Percentiles rank a stretch among this genome's conserved stretches.
phyloP scores from a whole-genome alignment of 345 rosid genomes.

The Melaleuca alternifolia region DNA sequence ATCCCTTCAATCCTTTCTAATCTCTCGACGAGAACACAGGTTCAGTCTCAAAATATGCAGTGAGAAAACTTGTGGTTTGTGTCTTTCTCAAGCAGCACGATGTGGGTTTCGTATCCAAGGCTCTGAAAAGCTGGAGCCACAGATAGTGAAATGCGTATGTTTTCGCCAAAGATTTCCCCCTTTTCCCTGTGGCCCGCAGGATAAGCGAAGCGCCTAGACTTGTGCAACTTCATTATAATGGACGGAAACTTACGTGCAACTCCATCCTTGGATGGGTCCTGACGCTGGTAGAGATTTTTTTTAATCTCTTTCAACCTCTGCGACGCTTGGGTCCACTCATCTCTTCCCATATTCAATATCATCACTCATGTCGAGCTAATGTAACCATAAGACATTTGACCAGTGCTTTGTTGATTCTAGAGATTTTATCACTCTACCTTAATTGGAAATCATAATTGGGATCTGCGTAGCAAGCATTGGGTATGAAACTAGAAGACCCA shows the following conservation, averaged over 20 bases:
- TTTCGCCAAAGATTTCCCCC: neutral
- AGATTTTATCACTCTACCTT: neutral
- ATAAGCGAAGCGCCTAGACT: constrained; percentile 30
- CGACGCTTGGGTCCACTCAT: constrained; percentile 71
- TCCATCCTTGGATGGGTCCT: constrained; percentile 43
- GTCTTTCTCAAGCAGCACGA: neutral
- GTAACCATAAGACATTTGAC: neutral
- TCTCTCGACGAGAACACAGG: neutral
- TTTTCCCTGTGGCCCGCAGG: neutral
- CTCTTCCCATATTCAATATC: constrained; percentile 63
- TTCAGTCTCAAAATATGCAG: neutral
- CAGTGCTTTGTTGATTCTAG: neutral
- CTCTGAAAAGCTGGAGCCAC: neutral
- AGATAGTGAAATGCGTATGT: fast-evolving
- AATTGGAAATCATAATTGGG: neutral
- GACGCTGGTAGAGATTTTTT: constrained; percentile 31
- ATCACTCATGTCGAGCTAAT: constrained; percentile 41
- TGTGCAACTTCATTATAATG: constrained; percentile 73
- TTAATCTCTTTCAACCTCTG: constrained; percentile 43
- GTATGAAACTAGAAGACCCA: neutral
- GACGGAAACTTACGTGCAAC: constrained; percentile 61
- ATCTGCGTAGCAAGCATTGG: neutral
- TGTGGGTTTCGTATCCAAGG: neutral
- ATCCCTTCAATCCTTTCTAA: too few species aligned
- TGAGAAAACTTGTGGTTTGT: neutral